These are phyloP conservation scores for Yamadazyma nakazawae DNA, from an alignment of 805 yeast species.

Conservation along the genomic window DNA sequence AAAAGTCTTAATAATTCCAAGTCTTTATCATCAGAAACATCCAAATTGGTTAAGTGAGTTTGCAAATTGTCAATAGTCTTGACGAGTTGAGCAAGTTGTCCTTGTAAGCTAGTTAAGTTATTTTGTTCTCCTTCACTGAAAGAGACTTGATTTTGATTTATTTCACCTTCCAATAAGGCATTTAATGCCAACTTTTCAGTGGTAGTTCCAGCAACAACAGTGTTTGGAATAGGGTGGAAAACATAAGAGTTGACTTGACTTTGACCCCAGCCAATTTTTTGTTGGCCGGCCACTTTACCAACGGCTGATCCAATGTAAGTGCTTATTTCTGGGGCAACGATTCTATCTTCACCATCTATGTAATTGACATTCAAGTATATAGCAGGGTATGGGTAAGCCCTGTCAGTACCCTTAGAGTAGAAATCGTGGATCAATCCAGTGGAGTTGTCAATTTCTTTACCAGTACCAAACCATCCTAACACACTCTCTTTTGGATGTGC, in stretches of 20 bases:
- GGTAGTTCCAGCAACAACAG: conserved; percentile 51
- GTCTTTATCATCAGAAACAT: conserved; percentile 42
- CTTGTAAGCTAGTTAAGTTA: conserved; percentile 45
- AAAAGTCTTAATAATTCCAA: conserved; percentile 64
- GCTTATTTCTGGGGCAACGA: conserved; percentile 51
- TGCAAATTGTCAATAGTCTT: conserved; percentile 48
- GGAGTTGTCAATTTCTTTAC: conserved; percentile 60
- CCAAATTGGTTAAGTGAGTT: conserved; percentile 43
- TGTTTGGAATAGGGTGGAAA: conserved; percentile 74
- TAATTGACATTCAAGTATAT: conserved; percentile 73
- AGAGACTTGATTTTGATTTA: conserved; percentile 25
- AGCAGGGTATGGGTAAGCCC: conserved; percentile 74
- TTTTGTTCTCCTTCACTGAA: conserved; percentile 27
- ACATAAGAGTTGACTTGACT: conserved; percentile 45
- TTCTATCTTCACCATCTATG: conserved; percentile 42
- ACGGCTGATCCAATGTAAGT: conserved; percentile 79
- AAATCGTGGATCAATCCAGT: conserved; percentile 80
- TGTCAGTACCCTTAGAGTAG: conserved; percentile 64
- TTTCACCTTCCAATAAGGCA: conserved; percentile 24
- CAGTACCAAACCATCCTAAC: conserved; percentile 80
- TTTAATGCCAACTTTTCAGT: conserved; percentile 58
- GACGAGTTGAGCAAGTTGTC: conserved; percentile 45
- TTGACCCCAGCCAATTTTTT: conserved; percentile 37
- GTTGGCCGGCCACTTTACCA: conserved; percentile 38
- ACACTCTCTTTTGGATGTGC: conserved; percentile 76